Percentiles rank a stretch among this genome's conserved stretches.
Evolutionary conservation across 2,329 filamentous ascomycete genomes (phyloP).

Genomic region (Aspergillus terreus): DNA sequence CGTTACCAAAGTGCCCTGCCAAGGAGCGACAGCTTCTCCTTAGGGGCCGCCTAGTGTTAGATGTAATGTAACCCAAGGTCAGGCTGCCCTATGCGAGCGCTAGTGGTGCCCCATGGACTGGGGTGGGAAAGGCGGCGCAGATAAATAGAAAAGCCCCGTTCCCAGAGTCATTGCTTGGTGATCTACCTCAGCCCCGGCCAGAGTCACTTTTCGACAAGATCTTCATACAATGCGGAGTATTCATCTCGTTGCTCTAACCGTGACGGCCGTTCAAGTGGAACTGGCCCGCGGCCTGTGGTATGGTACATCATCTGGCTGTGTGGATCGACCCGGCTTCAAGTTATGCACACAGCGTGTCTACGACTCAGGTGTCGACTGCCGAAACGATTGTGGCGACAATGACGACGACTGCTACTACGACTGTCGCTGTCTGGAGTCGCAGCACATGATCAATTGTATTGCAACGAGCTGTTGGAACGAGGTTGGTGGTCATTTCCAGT

Average conservation of each 20-base stretch:
- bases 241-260: neutral
- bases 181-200: neutral
- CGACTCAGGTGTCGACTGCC: neutral
- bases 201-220: neutral
- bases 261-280: neutral
- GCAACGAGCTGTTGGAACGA: constrained; percentile 8
- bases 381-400: too few relatives aligned
- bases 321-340: constrained; percentile 1
- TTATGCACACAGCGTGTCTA: constrained; percentile 1
- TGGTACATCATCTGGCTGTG: constrained; percentile 3
- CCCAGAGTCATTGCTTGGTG: neutral
- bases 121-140: neutral
- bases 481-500: neutral
- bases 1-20: neutral
- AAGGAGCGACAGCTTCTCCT: neutral
- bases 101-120: neutral
- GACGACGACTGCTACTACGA: neutral
- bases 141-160: neutral
- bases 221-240: neutral
- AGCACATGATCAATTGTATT: neutral
- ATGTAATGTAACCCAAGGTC: neutral
- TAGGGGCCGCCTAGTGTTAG: neutral
- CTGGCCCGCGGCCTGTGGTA: neutral
- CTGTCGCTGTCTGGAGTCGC: neutral
- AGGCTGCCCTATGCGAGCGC: neutral